Evolutionary conservation across 441 rosid species (phyloP), one percentile per base, ranked within the genome.

Genomic region (Jatropha podagrica): DNA sequence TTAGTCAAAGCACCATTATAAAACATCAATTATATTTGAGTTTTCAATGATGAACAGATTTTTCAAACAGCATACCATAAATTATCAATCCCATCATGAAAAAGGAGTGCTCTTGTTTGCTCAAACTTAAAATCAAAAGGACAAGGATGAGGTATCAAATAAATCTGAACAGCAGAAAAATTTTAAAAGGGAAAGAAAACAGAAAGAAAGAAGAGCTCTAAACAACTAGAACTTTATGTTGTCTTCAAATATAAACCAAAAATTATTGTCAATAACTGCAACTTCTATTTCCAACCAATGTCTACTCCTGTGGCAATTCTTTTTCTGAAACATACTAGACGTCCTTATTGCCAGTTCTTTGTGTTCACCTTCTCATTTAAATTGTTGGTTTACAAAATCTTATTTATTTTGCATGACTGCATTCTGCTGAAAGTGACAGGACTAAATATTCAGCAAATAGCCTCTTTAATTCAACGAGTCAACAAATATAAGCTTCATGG

Each of bases 121-220:
- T 63, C 48, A 37, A 14, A n/a, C 18, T 4, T 27, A 32, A 9
- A 61, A 46, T 11, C 15, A 56, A 61, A 44, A 61, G 38, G 41
- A 59, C 41, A 42, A 58, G 60, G 32, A 72, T 72, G 27, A 27
- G 65, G 59, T 18, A 63, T 72, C 52, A 72, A 59, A 42, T 60
- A 60, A 26, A 44, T 72, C 13, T 61, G 18, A 72, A 26, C n/a
- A 38, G 42, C 14, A 2, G 32, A 56, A n/a, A n/a, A 56, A 9
- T 55, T 10, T 17, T 14, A 55, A 55, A 55, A 17, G 4, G 14
- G 5, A 3, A 18, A 17, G 6, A 17, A 55, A 15, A 59, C 9
- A 59, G 26, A 59, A 14, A 20, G 5, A 20, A n/a, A n/a, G 61
- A 56, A 56, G 13, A 7, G 10, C 27, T 3, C 61, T n/a, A 56